phyloP scores from a whole-genome alignment of 805 yeast genomes.

The Nakazawaea wickerhamii region DNA sequence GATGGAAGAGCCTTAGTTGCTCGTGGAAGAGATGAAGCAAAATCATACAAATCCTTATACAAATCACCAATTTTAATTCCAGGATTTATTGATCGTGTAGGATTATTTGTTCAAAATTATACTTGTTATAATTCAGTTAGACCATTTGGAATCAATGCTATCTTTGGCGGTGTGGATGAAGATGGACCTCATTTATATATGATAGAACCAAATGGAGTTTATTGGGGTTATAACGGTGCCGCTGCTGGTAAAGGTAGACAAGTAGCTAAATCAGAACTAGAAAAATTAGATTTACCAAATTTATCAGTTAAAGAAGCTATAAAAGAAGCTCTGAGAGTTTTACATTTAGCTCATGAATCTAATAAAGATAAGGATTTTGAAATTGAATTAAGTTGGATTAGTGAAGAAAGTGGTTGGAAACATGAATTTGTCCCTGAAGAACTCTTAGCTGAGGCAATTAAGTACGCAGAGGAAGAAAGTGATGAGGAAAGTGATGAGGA shows the following conservation, averaged over 20 bases:
- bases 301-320: constrained; percentile 78
- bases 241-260: constrained; percentile 99
- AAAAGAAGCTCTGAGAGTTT: constrained; percentile 89
- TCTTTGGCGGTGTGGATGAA: constrained; percentile 89
- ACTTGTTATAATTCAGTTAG: constrained; percentile 95
- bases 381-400: constrained; percentile 86
- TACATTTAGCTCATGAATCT: constrained; percentile 93
- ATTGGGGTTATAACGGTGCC: constrained; percentile 97
- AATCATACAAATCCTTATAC: constrained; percentile 69
- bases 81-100: constrained; percentile 79
- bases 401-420: constrained; percentile 67
- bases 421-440: constrained; percentile 81
- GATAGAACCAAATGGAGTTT: constrained; percentile 96
- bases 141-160: constrained; percentile 93
- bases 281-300: constrained; percentile 72
- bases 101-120: constrained; percentile 89
- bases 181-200: constrained; percentile 90
- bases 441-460: constrained; percentile 75
- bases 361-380: constrained; percentile 97
- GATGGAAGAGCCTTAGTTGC: constrained; percentile 93
- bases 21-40: constrained; percentile 90
- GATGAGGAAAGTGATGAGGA: constrained; percentile 61
- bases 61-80: constrained; percentile 74
- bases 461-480: constrained; percentile 80
- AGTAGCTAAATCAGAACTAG: constrained; percentile 94